phyloP scores from a whole-genome alignment of 2,329 filamentous ascomycete genomes.

The Sporothrix euskadiensis region DNA sequence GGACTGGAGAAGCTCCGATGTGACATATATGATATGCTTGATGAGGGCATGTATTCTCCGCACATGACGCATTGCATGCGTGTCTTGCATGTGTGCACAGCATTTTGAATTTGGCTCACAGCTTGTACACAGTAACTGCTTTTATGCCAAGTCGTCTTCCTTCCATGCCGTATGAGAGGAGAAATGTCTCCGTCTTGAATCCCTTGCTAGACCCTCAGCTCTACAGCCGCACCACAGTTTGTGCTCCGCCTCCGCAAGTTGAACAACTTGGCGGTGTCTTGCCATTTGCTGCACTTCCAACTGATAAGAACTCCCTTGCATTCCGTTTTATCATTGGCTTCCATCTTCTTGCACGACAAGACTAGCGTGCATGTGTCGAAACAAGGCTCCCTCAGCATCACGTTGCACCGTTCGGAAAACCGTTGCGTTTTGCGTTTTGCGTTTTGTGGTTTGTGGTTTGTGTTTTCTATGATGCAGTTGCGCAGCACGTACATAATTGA shows the following conservation, averaged over 20 bases:
- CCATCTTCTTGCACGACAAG: not conserved
- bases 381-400: not conserved
- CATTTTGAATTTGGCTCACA: not conserved
- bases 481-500: not conserved
- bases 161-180: conserved; percentile 14
- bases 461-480: not conserved
- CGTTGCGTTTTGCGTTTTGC: not conserved
- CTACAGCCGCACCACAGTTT: not conserved
- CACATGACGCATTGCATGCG: not conserved
- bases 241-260: not conserved
- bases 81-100: not conserved
- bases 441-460: not conserved
- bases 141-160: not conserved
- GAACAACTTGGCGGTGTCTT: not conserved
- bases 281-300: not conserved
- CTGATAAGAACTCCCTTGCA: not conserved
- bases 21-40: not conserved
- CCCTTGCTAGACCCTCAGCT: not conserved
- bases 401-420: not conserved
- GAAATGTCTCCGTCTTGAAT: not conserved
- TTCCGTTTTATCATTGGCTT: not conserved
- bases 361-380: not conserved
- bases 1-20: not conserved
- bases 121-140: too few relatives aligned
- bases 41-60: not conserved